Evolutionary conservation across 2,329 filamentous ascomycete genomes (phyloP).

Genomic region (Talaromyces islandicus): DNA sequence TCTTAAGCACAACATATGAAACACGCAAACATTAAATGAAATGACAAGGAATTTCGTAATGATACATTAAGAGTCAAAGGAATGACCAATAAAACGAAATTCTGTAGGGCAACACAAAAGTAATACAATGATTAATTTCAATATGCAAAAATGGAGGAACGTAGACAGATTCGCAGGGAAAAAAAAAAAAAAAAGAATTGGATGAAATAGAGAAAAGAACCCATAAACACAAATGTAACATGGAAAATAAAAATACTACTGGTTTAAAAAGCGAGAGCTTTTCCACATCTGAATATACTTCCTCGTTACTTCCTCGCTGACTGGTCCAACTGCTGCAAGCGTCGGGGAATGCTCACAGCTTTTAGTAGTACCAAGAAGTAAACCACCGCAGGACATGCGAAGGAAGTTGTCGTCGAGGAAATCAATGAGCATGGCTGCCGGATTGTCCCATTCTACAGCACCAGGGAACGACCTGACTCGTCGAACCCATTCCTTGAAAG

Average conservation of each 20-base stretch:
- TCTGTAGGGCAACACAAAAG: neutral
- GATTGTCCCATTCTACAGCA: constrained; percentile 20
- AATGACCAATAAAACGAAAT: neutral
- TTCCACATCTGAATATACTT: constrained; percentile 33
- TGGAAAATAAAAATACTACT: neutral
- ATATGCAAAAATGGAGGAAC: too few relatives aligned
- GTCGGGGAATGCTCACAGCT: constrained; percentile 32
- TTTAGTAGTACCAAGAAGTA: constrained; percentile 35
- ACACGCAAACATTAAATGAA: neutral
- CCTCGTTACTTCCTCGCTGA: constrained; percentile 24
- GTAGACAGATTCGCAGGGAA: neutral
- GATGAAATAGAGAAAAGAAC: neutral
- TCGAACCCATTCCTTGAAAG: constrained; percentile 37
- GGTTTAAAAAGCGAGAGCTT: constrained; percentile 18
- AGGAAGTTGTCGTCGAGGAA: constrained; percentile 29
- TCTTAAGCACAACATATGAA: neutral
- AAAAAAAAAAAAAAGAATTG: too few relatives aligned
- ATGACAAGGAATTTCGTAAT: neutral
- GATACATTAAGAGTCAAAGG: neutral
- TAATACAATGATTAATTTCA: neutral
- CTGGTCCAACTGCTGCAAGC: constrained; percentile 25
- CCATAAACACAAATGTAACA: neutral
- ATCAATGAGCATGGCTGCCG: constrained; percentile 22
- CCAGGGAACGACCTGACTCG: constrained; percentile 23
- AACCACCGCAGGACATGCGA: constrained; percentile 43